Evolutionary conservation across 73 alveolate species (phyloP).

Genomic region (Symbiodinium pilosum): DNA sequence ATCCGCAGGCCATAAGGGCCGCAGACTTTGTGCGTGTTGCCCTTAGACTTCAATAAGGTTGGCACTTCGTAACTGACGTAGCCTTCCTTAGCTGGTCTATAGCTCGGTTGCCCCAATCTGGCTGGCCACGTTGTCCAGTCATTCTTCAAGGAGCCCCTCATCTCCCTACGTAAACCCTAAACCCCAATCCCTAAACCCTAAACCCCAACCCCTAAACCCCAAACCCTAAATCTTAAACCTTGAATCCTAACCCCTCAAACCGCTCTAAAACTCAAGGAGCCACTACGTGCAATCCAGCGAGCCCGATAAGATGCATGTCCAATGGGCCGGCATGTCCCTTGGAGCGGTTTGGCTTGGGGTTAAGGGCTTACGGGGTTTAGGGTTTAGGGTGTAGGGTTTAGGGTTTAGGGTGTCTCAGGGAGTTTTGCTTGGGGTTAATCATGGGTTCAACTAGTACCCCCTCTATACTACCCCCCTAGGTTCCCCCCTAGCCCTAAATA

Average conservation of each 20-base stretch:
- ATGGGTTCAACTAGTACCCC: too few relatives aligned
- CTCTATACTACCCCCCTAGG: not conserved
- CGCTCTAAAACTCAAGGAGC: conserved; percentile 20
- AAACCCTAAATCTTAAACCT: not conserved
- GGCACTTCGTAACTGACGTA: too few relatives aligned
- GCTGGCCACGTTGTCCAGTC: too few relatives aligned
- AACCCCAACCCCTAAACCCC: not conserved
- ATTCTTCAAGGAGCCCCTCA: too few relatives aligned
- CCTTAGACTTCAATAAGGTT: too few relatives aligned
- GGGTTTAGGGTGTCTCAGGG: not conserved
- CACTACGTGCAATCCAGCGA: conserved; percentile 28
- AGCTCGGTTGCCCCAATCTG: too few relatives aligned
- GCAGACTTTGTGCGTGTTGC: too few relatives aligned
- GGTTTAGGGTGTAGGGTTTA: not conserved
- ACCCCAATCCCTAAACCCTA: not conserved
- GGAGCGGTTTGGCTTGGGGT: not conserved
- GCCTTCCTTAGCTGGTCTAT: too few relatives aligned
- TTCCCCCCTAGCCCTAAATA: too few relatives aligned
- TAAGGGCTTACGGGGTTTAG: not conserved
- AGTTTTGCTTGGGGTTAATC: too few relatives aligned
- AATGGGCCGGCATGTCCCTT: conserved; percentile 78
- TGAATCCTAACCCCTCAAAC: too few relatives aligned
- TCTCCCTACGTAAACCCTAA: not conserved
- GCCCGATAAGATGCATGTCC: conserved; percentile 83
- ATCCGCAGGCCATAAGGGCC: too few relatives aligned